phyloP scores from a whole-genome alignment of 2,329 filamentous ascomycete genomes.

The Aphanoascus verrucosus region DNA sequence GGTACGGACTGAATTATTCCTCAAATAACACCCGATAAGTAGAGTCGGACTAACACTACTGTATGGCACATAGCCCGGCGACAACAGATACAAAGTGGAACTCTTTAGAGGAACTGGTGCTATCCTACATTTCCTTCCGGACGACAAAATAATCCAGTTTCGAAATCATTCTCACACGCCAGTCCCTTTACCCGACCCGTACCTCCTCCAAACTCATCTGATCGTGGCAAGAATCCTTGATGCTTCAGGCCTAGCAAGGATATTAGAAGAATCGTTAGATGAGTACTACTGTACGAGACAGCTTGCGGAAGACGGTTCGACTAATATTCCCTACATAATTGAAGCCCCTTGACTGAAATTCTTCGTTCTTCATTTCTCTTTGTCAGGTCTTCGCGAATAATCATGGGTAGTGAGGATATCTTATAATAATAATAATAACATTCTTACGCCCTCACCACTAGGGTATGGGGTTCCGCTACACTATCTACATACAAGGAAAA shows the following conservation, averaged over 20 bases:
- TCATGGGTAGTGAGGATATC: no score
- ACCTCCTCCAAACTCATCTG: not conserved
- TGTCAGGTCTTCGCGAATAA: no score
- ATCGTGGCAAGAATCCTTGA: not conserved
- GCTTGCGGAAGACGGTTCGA: not conserved
- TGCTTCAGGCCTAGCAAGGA: slow-evolving; percentile 1
- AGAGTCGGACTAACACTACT: not conserved
- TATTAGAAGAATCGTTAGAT: not conserved
- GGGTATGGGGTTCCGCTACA: no score
- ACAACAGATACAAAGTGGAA: not conserved
- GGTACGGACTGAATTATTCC: not conserved
- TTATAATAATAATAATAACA: no score
- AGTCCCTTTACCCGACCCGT: not conserved
- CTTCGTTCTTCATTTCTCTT: no score
- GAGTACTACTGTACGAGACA: not conserved
- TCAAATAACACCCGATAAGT: not conserved
- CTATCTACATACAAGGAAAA: no score
- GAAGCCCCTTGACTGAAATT: no score
- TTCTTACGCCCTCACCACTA: no score
- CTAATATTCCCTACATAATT: not conserved
- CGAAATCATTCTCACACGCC: no score
- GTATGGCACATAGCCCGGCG: not conserved
- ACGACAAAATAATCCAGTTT: not conserved
- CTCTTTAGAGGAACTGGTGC: not conserved
- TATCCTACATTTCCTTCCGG: not conserved